These are phyloP conservation scores for Triticum urartu DNA, from an alignment of 176 grass and related monocot genomes.

Conservation along the genomic window DNA sequence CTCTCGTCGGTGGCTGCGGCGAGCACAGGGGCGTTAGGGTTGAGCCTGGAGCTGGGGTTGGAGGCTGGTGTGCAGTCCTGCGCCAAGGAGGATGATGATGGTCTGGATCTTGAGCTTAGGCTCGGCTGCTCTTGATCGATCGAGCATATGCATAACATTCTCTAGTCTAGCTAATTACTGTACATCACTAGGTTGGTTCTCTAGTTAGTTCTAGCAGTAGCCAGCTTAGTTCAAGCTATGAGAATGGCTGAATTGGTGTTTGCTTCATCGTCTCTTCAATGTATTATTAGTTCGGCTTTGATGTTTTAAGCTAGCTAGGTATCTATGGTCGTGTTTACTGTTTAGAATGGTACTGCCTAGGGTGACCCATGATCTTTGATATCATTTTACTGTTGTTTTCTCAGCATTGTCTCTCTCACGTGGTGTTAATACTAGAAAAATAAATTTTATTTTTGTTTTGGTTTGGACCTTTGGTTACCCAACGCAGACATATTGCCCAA, in stretches of 20 bases:
- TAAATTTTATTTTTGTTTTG: not conserved
- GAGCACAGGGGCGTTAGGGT: not conserved
- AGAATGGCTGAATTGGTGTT: not conserved
- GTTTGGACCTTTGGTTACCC: not conserved
- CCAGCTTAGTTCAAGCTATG: not conserved
- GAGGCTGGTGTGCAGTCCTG: not conserved
- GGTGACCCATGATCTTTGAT: not conserved
- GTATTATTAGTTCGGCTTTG: not conserved
- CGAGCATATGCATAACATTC: not conserved
- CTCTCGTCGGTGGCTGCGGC: not conserved
- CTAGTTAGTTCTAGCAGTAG: not conserved
- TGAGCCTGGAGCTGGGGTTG: constrained; percentile 21
- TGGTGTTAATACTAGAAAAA: not conserved
- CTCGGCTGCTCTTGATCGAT: constrained; percentile 35
- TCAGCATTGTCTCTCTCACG: not conserved
- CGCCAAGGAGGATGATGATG: not conserved
- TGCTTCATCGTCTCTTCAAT: not conserved
- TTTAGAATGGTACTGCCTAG: not conserved
- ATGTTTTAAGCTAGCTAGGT: not conserved
- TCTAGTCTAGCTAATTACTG: not conserved
- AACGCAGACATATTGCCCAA: not conserved
- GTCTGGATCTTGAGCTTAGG: constrained; percentile 55
- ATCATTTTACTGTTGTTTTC: not conserved
- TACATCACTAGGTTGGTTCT: not conserved
- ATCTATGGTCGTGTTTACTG: not conserved